Evolutionary conservation across 179 eudicot species (phyloP).

Genomic region (Actinidia chinensis): DNA sequence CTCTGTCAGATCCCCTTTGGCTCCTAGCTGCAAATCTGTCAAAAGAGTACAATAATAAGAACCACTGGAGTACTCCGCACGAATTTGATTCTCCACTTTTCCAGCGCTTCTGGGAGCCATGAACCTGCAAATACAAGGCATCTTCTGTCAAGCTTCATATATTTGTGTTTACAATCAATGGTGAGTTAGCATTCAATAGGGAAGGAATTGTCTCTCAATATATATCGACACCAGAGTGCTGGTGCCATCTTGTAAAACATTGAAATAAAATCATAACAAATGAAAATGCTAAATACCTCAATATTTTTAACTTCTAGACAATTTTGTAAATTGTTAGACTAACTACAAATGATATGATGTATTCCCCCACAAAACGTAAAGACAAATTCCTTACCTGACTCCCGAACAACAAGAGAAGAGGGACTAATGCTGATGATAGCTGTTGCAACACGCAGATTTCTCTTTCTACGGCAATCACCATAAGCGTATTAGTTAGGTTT

Average conservation of each 20-base stretch:
- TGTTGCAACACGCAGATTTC: slow-evolving; percentile 38
- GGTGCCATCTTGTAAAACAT: too few species aligned
- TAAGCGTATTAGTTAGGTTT: slow-evolving; percentile 59
- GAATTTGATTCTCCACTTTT: slow-evolving; percentile 63
- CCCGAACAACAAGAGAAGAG: slow-evolving; percentile 35
- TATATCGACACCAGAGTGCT: neutral
- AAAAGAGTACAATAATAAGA: slow-evolving; percentile 59
- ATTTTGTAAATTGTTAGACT: neutral
- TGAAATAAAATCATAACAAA: neutral
- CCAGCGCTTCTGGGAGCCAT: slow-evolving; percentile 64
- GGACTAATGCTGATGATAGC: slow-evolving; percentile 45
- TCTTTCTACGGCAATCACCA: slow-evolving; percentile 73
- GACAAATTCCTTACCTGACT: slow-evolving; percentile 49
- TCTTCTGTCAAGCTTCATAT: slow-evolving; percentile 11
- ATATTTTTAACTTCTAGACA: neutral
- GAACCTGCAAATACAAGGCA: slow-evolving; percentile 41
- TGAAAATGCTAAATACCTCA: neutral
- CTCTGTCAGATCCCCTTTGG: slow-evolving; percentile 61
- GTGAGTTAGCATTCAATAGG: slow-evolving; percentile 3
- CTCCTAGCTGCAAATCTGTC: slow-evolving; percentile 79
- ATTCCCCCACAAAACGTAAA: neutral
- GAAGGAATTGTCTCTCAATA: neutral
- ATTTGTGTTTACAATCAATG: neutral
- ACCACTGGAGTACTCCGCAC: slow-evolving; percentile 47
- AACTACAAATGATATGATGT: neutral